Evolutionary conservation across 148 eudicot genomes (phyloP).

Genomic region (Hydrangea macrophylla): DNA sequence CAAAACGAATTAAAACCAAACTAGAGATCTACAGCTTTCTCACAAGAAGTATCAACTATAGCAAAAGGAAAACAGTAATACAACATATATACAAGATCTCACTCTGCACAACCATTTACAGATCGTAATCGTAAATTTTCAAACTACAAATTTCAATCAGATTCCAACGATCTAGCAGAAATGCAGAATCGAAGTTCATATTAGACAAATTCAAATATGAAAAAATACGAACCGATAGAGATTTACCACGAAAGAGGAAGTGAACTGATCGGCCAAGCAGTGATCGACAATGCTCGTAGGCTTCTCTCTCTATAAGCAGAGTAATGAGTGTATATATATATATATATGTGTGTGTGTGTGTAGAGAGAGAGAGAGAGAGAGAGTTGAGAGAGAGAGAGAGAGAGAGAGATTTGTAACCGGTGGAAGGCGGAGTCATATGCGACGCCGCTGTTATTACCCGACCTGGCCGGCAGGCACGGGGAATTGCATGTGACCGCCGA

Average conservation of each 20-base stretch:
- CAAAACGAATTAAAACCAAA: neutral
- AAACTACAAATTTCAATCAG: neutral
- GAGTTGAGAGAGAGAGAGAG: constrained; percentile 8
- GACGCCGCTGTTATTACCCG: constrained; percentile 18
- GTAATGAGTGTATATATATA: neutral
- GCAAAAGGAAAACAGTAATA: neutral
- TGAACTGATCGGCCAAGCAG: neutral
- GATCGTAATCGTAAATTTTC: neutral
- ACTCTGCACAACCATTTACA: neutral
- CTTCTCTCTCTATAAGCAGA: neutral
- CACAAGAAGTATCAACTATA: neutral
- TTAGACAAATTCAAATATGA: neutral
- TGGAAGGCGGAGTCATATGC: constrained; percentile 6
- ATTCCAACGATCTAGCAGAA: neutral
- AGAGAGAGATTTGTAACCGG: constrained; percentile 11
- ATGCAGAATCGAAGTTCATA: neutral
- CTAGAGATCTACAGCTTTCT: neutral
- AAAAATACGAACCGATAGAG: neutral
- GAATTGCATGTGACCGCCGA: constrained; percentile 9
- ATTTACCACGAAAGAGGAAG: constrained; percentile 7
- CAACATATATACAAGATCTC: constrained; percentile 8
- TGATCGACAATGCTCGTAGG: constrained; percentile 7
- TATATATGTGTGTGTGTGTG: too few relatives aligned
- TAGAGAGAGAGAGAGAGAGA: too few relatives aligned
- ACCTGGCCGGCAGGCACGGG: constrained; percentile 18